Conservation (phyloP, 2,329 filamentous ascomycete genomes). For the Rachicladosporium sp. region DNA sequence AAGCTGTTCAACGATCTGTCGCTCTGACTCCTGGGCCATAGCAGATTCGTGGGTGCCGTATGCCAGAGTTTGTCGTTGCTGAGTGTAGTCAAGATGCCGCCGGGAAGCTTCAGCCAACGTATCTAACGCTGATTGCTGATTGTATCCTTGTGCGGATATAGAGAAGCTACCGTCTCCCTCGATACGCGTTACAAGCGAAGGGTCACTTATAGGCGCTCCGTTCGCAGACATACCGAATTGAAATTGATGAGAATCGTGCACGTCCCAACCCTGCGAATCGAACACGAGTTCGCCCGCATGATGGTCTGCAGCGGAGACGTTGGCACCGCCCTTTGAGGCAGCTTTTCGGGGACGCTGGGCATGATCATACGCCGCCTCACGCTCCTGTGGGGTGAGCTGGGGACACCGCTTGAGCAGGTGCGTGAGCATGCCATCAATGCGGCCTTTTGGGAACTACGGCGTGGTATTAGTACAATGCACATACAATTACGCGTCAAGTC, state of each 20-base stretch:
- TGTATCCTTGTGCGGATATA: too few relatives aligned
- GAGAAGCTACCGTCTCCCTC: too few relatives aligned
- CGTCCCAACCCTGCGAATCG: too few relatives aligned
- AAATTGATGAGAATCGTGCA: too few relatives aligned
- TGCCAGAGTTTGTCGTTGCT: constrained; percentile 16
- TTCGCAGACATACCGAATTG: too few relatives aligned
- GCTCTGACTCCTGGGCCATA: neutral
- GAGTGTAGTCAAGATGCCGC: constrained; percentile 54
- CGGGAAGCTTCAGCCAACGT: constrained; percentile 80
- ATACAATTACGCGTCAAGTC: constrained; percentile 5
- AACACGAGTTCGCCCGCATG: too few relatives aligned
- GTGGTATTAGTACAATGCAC: neutral
- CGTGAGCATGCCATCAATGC: constrained; percentile 67
- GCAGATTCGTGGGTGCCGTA: neutral
- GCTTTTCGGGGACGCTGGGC: neutral
- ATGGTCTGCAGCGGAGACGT: too few relatives aligned
- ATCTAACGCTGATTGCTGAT: constrained; percentile 68
- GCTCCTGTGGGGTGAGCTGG: constrained; percentile 46
- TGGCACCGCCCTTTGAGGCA: too few relatives aligned
- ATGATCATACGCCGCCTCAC: constrained; percentile 40
- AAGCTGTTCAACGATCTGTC: neutral
- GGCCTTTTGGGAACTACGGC: constrained; percentile 64
- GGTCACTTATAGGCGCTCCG: constrained; percentile 21
- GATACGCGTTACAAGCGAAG: constrained; percentile 34
- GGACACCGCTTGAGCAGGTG: constrained; percentile 83